These are phyloP conservation scores for Phaffomyces antillensis DNA, from an alignment of 805 yeast species.

Conservation along the genomic window DNA sequence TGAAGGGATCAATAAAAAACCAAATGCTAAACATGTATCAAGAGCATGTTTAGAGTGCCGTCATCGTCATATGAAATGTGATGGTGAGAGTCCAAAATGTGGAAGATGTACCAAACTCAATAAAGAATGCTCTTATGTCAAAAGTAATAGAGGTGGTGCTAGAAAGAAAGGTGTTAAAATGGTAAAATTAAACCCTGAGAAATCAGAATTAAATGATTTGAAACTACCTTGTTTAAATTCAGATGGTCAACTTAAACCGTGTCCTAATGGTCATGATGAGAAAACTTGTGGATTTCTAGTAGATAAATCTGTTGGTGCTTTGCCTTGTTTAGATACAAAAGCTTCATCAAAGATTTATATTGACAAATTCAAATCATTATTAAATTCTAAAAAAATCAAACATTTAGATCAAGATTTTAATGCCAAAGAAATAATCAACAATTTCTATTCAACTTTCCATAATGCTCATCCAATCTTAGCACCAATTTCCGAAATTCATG, in stretches of 20 bases:
- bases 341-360: slow-evolving; percentile 5
- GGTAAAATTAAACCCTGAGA: slow-evolving; percentile 1
- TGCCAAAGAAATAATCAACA: slow-evolving; percentile 16
- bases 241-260: slow-evolving; percentile 7
- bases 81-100: slow-evolving; percentile 40
- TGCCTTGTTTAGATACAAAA: slow-evolving; percentile 15
- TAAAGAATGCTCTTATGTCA: slow-evolving; percentile 40
- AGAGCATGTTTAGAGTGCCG: slow-evolving; percentile 48
- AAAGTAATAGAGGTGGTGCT: slow-evolving; percentile 48
- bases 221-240: slow-evolving; percentile 15
- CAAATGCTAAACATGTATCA: slow-evolving; percentile 33
- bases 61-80: slow-evolving; percentile 43
- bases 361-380: slow-evolving; percentile 6
- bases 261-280: slow-evolving; percentile 21
- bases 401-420: slow-evolving; percentile 12
- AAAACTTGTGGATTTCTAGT: slow-evolving; percentile 16
- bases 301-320: slow-evolving; percentile 7
- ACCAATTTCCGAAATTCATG: slow-evolving; percentile 26
- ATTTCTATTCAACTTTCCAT: slow-evolving; percentile 34
- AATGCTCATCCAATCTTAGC: slow-evolving; percentile 43
- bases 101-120: slow-evolving; percentile 30
- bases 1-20: slow-evolving; percentile 1
- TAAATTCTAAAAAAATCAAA: slow-evolving; percentile 1
- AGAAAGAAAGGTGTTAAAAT: slow-evolving; percentile 40
- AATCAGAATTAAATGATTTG: slow-evolving; percentile 1